Percentiles rank a stretch among this genome's conserved stretches.
These are phyloP conservation scores for Lentinula edodes DNA, from an alignment of 768 basidiomycete genomes.

Conservation along the genomic window DNA sequence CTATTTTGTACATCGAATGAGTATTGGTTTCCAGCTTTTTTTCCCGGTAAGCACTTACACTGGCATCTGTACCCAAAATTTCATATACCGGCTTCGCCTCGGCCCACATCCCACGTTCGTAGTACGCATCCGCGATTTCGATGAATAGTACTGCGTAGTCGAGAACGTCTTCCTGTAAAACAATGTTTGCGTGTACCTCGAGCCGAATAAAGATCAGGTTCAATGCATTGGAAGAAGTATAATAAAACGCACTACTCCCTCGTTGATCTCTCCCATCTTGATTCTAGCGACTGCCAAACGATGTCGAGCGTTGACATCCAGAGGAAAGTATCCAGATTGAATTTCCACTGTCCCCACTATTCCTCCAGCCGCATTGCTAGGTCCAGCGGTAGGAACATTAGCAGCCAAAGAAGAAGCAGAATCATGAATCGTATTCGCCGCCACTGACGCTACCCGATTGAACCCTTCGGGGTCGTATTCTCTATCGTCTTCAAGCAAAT, in stretches of 20 bases:
- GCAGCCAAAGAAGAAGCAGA: neutral
- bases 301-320: conserved; percentile 79
- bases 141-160: conserved; percentile 76
- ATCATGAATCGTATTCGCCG: conserved; percentile 14
- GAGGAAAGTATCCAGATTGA: conserved; percentile 50
- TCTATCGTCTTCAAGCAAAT: conserved; percentile 76
- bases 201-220: neutral
- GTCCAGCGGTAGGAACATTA: neutral
- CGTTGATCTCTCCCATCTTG: conserved; percentile 70
- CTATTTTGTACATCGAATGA: conserved; percentile 27
- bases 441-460: conserved; percentile 1
- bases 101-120: conserved; percentile 67
- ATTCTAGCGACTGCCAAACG: conserved; percentile 80
- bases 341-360: conserved; percentile 20
- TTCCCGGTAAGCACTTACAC: conserved; percentile 37
- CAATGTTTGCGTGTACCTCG: conserved; percentile 72
- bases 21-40: neutral
- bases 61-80: conserved; percentile 65
- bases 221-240: neutral
- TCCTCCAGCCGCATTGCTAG: conserved; percentile 21
- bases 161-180: conserved; percentile 65
- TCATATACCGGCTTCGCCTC: conserved; percentile 82
- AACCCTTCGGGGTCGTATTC: conserved; percentile 58
- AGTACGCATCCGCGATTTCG: conserved; percentile 84
- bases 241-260: conserved; percentile 62